Conservation (phyloP, 1,284 basidiomycete species). For the Trametes hirsuta region DNA sequence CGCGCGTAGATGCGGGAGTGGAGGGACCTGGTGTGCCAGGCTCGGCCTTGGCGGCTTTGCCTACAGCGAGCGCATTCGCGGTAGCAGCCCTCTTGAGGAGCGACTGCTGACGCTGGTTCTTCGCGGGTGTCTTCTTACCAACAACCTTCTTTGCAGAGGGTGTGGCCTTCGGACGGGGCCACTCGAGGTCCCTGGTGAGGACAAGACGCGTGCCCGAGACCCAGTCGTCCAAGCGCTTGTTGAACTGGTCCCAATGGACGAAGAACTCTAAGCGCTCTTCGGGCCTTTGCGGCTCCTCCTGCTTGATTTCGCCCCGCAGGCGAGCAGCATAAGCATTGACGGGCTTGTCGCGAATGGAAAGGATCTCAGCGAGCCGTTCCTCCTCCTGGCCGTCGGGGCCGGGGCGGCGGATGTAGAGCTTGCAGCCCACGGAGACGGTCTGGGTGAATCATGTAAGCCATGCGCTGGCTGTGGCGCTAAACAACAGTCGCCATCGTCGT, state of each 20-base stretch:
- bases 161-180: constrained; percentile 87
- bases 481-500: constrained; percentile 31
- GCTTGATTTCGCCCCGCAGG: constrained; percentile 39
- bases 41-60: constrained; percentile 31
- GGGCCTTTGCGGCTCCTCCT: constrained; percentile 51
- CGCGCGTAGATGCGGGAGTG: constrained; percentile 47
- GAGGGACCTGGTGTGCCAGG: constrained; percentile 28
- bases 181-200: constrained; percentile 87
- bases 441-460: constrained; percentile 40
- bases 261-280: constrained; percentile 93
- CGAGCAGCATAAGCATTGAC: constrained; percentile 62
- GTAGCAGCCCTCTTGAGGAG: constrained; percentile 41
- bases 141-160: constrained; percentile 56
- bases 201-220: constrained; percentile 89
- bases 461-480: constrained; percentile 24
- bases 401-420: constrained; percentile 87
- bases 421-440: constrained; percentile 90
- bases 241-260: constrained; percentile 97
- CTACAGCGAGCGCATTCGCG: constrained; percentile 32
- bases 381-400: constrained; percentile 74
- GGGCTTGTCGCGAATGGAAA: constrained; percentile 88
- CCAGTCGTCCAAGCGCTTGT: constrained; percentile 99
- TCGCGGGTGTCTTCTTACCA: constrained; percentile 61
- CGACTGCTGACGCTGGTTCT: constrained; percentile 43
- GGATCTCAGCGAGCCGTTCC: constrained; percentile 90